phyloP scores from a whole-genome alignment of 495 filamentous ascomycete species.

The Filosporella fistucella region DNA sequence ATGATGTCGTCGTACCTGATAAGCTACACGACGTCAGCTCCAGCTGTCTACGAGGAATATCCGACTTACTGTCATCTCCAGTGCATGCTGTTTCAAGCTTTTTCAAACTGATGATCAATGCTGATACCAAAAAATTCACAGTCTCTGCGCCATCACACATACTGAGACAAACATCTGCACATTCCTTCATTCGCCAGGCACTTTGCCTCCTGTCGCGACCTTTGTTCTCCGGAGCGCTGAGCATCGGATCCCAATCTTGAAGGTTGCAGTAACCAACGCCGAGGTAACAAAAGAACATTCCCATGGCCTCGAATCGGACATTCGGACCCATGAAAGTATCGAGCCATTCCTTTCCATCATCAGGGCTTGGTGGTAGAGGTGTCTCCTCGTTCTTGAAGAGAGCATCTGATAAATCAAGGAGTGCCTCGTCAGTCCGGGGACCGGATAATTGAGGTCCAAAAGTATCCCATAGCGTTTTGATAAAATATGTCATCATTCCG shows the following conservation, averaged over 20 bases:
- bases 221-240: constrained; percentile 9
- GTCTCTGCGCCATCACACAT: constrained; percentile 20
- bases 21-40: constrained; percentile 6
- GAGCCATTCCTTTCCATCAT: constrained; percentile 22
- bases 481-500: constrained; percentile 15
- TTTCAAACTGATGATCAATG: constrained; percentile 5
- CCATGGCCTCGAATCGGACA: constrained; percentile 23
- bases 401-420: constrained; percentile 56
- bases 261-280: constrained; percentile 9
- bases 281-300: constrained; percentile 20
- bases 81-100: constrained; percentile 13
- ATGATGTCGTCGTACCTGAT: constrained; percentile 12
- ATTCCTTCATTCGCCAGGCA: constrained; percentile 18
- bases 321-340: constrained; percentile 22
- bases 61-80: constrained; percentile 19
- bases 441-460: constrained; percentile 14
- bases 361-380: constrained; percentile 21
- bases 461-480: constrained; percentile 12
- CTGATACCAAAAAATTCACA: constrained; percentile 15
- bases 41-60: neutral
- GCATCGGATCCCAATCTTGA: constrained; percentile 18
- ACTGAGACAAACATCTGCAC: constrained; percentile 18
- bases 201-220: constrained; percentile 13
- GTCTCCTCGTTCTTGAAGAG: constrained; percentile 71
- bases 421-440: constrained; percentile 9